Percentiles rank a stretch among this genome's conserved stretches.
These are phyloP conservation scores for Arabis alpina DNA, from an alignment of 345 rosid species.

Conservation along the genomic window DNA sequence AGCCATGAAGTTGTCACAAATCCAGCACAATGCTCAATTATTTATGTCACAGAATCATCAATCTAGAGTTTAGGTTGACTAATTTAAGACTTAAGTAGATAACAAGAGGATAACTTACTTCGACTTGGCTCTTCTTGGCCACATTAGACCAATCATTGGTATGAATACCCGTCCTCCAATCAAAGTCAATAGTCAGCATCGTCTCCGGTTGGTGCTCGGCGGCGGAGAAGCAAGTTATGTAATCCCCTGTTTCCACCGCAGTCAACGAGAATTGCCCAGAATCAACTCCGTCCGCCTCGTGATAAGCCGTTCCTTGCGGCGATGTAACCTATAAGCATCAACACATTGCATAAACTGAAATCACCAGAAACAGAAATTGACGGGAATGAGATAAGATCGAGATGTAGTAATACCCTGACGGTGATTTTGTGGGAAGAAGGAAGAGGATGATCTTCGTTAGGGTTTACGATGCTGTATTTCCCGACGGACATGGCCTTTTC, in stretches of 20 bases:
- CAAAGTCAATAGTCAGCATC: constrained; percentile 67
- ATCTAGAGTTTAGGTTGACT: constrained; percentile 21
- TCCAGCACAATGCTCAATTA: neutral
- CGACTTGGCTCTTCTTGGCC: constrained; percentile 87
- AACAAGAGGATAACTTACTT: constrained; percentile 54
- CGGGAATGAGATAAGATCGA: constrained; percentile 13
- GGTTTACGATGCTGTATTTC: constrained; percentile 72
- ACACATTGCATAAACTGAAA: constrained; percentile 25
- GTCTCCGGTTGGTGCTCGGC: constrained; percentile 57
- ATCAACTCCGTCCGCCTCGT: constrained; percentile 64
- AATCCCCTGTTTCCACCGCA: constrained; percentile 76
- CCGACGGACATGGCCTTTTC: constrained; percentile 79
- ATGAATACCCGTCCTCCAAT: constrained; percentile 85
- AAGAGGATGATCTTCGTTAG: constrained; percentile 63
- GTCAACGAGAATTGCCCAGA: constrained; percentile 82
- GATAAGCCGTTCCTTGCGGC: constrained; percentile 65
- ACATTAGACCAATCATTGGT: constrained; percentile 86
- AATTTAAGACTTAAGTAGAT: neutral
- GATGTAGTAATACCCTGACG: constrained; percentile 56
- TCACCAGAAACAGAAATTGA: neutral
- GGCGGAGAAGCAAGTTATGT: constrained; percentile 72
- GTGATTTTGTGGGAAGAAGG: constrained; percentile 73
- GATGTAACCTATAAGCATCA: constrained; percentile 69
- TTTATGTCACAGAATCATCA: constrained; percentile 12
- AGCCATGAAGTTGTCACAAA: constrained; percentile 20